Evolutionary conservation across 2,329 filamentous ascomycete species (phyloP), one percentile per base, ranked within the genome.

Genomic region (Calonectria multiphialidica): DNA sequence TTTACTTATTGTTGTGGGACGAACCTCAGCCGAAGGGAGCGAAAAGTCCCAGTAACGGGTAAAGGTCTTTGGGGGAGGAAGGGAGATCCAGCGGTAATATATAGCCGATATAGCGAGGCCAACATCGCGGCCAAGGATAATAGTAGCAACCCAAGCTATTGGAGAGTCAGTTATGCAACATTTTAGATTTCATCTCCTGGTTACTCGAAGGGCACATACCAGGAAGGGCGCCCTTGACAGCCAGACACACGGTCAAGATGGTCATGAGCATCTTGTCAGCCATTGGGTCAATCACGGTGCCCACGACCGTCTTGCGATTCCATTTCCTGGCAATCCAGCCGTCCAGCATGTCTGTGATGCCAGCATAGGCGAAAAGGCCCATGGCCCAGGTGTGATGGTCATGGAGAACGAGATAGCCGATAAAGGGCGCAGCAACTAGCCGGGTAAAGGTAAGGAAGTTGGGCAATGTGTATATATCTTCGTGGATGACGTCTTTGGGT

Each of bases 241-340:
- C 95, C 53, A 98, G 86, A 75, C 94, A 95, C 15, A 96, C 92
- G 0, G 96, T 97, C 78, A 98, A 85, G 70, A 98, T 92, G 0
- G 96, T 98, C 97, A 99, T 98, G 75, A 99, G 89, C 10, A 92
- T 90, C 86, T 99, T 99, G 84, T 99, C 97, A 3, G 97, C 97
- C 94, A 98, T 97, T 7, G 97, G 97, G 80, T 98, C 96, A 74
- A 99, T 95, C 35, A 99, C 92, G 67, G 95, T 97, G 67, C 97
- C 97, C 12, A 98, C 95, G 1, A 99, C 96, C 0, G 97, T 98
- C 83, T 97, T 94, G 70, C 95, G 89, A 63, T 96, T 93, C 92
- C 94, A 98, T 72, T 89, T 90, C 47, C 97, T 91, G 30, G 97
- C 97, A 79, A 99, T 97, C 89, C 93, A 98, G 70, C 97, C 97